Evolutionary conservation across 805 yeast species (phyloP).

Genomic region (Pichia nakasei): DNA sequence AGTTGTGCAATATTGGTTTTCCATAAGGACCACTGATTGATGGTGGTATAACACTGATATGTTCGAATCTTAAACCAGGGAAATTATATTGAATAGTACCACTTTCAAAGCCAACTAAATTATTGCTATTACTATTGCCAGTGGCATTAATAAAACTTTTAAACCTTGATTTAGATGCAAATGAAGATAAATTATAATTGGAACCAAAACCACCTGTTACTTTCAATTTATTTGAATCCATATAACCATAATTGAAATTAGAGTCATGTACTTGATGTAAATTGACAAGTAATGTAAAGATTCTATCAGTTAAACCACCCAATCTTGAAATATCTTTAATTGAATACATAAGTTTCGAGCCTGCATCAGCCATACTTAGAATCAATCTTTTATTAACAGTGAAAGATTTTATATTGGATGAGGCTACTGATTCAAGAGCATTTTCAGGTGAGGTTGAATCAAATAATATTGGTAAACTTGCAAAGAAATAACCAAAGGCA

Average conservation of each 20-base stretch:
- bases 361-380: constrained; percentile 91
- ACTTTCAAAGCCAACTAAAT: constrained; percentile 22
- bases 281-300: constrained; percentile 65
- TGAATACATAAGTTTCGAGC: constrained; percentile 88
- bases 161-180: constrained; percentile 23
- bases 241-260: constrained; percentile 39
- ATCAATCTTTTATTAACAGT: constrained; percentile 84
- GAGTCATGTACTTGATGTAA: constrained; percentile 76
- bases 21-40: constrained; percentile 50
- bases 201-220: constrained; percentile 25
- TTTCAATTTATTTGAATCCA: constrained; percentile 11
- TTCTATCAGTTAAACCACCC: constrained; percentile 84
- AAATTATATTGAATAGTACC: constrained; percentile 78
- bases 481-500: constrained; percentile 86
- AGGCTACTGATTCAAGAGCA: constrained; percentile 16
- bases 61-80: constrained; percentile 74
- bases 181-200: constrained; percentile 21
- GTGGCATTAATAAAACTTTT: constrained; percentile 3
- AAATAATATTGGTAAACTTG: constrained; percentile 79
- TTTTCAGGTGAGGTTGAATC: constrained; percentile 19
- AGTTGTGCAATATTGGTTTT: constrained; percentile 48
- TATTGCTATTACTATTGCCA: constrained; percentile 23
- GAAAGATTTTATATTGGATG: constrained; percentile 67
- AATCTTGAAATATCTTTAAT: constrained; percentile 86
- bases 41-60: constrained; percentile 77